Base-by-base conservation (phyloP, 768 basidiomycete genomes). In the Naganishia randhawae region DNA sequence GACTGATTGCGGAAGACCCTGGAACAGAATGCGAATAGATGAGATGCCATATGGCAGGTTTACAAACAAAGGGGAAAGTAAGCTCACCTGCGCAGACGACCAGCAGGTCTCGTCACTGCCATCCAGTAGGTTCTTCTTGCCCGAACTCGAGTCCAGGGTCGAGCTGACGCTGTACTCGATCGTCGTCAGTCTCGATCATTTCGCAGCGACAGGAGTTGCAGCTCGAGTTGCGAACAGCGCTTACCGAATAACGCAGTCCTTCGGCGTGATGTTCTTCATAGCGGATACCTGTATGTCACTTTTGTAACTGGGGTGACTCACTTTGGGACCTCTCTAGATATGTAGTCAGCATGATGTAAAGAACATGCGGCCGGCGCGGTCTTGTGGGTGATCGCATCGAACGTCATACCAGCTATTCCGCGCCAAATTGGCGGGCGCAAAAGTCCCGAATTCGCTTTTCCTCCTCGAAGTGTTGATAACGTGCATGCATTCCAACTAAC, bases 1-100 rank as follows among this genome's bases (percentile, higher is more conserved):
- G 32, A 79, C 62, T 13, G 41, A 71, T 39, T 73, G 70, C 35
- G 78, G 78, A 22, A 75, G 69, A 29, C 69, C 69, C 69, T 70
- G 37, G 10, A 39, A 45, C 4, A 29, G 1, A 37, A 33, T 3
- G 10, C 1, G 29, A 35, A 31, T 8, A 17, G 31, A 22, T n/a
- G 50, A 14, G n/a, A 31, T 48, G 35, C 11, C 5, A 17, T 16
- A 27, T 25, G 10, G 29, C 3, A 9, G 19, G 35, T 16, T 32
- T 4, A 51, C 4, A 41, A 32, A 32, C 10, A 25, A 35, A 19
- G 22, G 8, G 35, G 3, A 48, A 52, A 29, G 29, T 22, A n/a
- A 35, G n/a, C 68, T 9, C 32, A 67, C 69, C 65, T 66, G 65
- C 33, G 45, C 48, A 2, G 69, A 70, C 11, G 65, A 66, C 69